A percentile compares a stretch with the other conserved stretches of the same genome.
Evolutionary conservation across 805 yeast species (phyloP).

Genomic region (Suhomyces prunicola): DNA sequence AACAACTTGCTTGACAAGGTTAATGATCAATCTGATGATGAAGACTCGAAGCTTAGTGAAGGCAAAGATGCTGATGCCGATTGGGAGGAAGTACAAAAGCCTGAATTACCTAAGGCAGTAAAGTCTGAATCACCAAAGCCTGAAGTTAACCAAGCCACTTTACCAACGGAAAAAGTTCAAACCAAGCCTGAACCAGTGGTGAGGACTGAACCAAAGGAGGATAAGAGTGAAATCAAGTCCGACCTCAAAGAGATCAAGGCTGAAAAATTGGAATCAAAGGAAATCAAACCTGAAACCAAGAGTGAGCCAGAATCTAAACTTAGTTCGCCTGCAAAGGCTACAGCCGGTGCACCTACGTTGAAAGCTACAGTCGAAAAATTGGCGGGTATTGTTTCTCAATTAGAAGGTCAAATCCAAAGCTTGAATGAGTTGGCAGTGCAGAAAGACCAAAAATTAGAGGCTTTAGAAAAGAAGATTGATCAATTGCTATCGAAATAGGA

Average conservation of each 20-base stretch:
- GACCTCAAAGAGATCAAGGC: conserved; percentile 3
- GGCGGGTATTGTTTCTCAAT: conserved; percentile 51
- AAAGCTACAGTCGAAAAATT: conserved; percentile 70
- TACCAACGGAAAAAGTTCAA: neutral
- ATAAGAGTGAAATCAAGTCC: conserved; percentile 1
- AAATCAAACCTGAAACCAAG: conserved; percentile 1
- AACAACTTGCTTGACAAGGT: conserved; percentile 36
- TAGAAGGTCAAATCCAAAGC: conserved; percentile 54
- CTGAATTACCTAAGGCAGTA: conserved; percentile 9
- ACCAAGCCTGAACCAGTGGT: conserved; percentile 9
- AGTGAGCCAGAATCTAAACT: conserved; percentile 3
- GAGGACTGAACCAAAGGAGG: conserved; percentile 8
- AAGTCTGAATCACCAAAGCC: conserved; percentile 8
- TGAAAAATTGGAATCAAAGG: conserved; percentile 3
- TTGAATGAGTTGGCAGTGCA: conserved; percentile 54
- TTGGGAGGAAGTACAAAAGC: conserved; percentile 39
- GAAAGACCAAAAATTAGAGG: conserved; percentile 59
- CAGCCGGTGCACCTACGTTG: conserved; percentile 53
- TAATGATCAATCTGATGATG: conserved; percentile 39
- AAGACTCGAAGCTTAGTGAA: conserved; percentile 14
- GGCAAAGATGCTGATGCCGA: conserved; percentile 38
- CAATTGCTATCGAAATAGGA: conserved; percentile 42
- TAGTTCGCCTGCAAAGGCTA: conserved; percentile 20
- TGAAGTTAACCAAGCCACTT: neutral
- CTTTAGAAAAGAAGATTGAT: conserved; percentile 62